Evolutionary conservation across 2,329 filamentous ascomycete genomes (phyloP), one percentile per base, ranked within the genome.

Genomic region (Fusarium algeriense): DNA sequence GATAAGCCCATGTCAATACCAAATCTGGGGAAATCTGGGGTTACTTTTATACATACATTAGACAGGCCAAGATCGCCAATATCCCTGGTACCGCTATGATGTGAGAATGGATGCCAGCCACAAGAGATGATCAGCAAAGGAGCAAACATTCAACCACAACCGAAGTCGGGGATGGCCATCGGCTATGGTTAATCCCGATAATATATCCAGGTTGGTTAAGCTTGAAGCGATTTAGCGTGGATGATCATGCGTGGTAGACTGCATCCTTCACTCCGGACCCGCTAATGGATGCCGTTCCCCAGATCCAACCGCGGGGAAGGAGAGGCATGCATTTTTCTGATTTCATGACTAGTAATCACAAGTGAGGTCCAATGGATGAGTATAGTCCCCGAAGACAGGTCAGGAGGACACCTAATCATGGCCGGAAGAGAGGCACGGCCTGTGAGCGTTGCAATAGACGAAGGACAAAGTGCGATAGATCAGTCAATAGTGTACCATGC

Each of bases 381-480:
- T 2, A 9, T 0, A 20, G 10, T 5, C 2, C n/a, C 26, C 41
- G 17, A 15, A 15, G 15, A 23, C 6, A 19, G 0, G 9, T 2
- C 12, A 12, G 8, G 2, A 6, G 15, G 3, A 26, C 7, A 1
- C 14, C 32, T 2, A 48, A 64, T 6, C 30, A 41, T 6, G 49
- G 43, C 0, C 28, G 19, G 5, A 65, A 64, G n/a, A 64, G 62
- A 64, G 52, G 60, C 0, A 57, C 37, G 3, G 60, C 49, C 0
- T 49, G 60, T 13, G 60, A 49, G 9, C 37, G 62, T 4, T 65
- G 50, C 12, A 65, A 64, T 23, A 63, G 38, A 11, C 32, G 49
- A 1, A 38, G 60, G 30, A 65, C 49, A 6, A 64, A 65, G 15
- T 65, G 60, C 6, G 60, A 65, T 28, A 48, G 60, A 2, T 64